Percentiles rank a stretch among this genome's conserved stretches.
These are phyloP conservation scores for Luffa aegyptiaca DNA, from an alignment of 306 rosid genomes.

Conservation along the genomic window DNA sequence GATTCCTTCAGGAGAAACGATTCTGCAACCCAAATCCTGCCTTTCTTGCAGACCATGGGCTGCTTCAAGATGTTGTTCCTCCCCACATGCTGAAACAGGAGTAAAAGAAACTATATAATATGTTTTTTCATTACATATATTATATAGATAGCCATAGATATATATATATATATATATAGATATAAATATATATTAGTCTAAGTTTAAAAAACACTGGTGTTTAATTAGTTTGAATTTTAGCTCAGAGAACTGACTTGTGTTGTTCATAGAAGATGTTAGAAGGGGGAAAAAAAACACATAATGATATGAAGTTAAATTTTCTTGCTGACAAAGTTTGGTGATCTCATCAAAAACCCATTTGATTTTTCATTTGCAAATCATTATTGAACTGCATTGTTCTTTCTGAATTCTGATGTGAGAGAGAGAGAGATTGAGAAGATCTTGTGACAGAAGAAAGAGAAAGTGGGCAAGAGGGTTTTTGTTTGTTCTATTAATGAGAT, in stretches of 20 bases:
- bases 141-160: neutral
- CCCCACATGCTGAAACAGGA: conserved; percentile 66
- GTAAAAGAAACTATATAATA: neutral
- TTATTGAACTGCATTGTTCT: neutral
- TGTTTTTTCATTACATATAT: neutral
- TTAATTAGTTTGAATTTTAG: neutral
- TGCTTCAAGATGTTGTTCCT: conserved; percentile 81
- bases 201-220: neutral
- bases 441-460: neutral
- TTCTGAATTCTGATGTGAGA: neutral
- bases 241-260: neutral
- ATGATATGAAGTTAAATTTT: neutral
- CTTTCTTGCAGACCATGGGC: conserved; percentile 49
- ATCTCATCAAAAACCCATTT: neutral
- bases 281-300: neutral
- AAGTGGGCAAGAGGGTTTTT: neutral
- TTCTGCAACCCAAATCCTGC: conserved; percentile 30
- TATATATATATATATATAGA: neutral
- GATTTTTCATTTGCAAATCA: neutral
- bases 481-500: neutral
- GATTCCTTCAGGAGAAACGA: conserved; percentile 40
- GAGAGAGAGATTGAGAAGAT: neutral
- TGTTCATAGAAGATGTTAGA: neutral
- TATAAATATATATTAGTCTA: neutral
- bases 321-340: neutral